Percentiles rank a stretch among this genome's conserved stretches.
phyloP scores from a whole-genome alignment of 2,329 filamentous ascomycete genomes.

The Penicillium carneum region DNA sequence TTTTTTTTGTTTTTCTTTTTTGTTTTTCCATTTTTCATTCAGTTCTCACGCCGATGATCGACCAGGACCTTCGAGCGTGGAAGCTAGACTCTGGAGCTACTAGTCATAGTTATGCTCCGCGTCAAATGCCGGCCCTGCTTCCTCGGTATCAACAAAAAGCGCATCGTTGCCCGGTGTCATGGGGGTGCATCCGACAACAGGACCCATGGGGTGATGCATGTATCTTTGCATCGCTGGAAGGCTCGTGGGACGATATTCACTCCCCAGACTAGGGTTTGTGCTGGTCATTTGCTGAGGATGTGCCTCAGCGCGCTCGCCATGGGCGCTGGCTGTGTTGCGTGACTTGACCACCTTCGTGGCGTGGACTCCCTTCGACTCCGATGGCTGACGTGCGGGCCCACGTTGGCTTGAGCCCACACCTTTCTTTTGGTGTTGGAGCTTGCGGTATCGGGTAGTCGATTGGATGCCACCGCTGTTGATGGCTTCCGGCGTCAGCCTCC shows the following conservation, averaged over 20 bases:
- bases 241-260: background rate
- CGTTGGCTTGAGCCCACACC: slow-evolving; percentile 47
- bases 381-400: slow-evolving; percentile 50
- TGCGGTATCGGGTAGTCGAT: slow-evolving; percentile 82
- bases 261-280: background rate
- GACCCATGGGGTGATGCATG: slow-evolving; percentile 28
- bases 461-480: slow-evolving; percentile 72
- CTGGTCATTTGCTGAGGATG: slow-evolving; percentile 15
- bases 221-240: slow-evolving; percentile 4
- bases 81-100: slow-evolving; percentile 26
- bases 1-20: slow-evolving; percentile 11
- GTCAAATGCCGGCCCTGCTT: slow-evolving; percentile 27
- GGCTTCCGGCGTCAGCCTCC: slow-evolving; percentile 77
- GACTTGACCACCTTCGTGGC: slow-evolving; percentile 47
- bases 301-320: slow-evolving; percentile 38
- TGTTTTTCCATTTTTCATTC: background rate
- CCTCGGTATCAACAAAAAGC: slow-evolving; percentile 41
- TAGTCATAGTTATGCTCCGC: slow-evolving; percentile 29
- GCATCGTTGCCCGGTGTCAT: slow-evolving; percentile 33
- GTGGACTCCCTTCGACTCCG: slow-evolving; percentile 53
- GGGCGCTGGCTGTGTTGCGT: slow-evolving; percentile 34
- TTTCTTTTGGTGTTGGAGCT: slow-evolving; percentile 52
- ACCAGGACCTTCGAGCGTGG: slow-evolving; percentile 27
- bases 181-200: slow-evolving; percentile 41
- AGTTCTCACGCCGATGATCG: slow-evolving; percentile 32